Evolutionary conservation across 164 flowering plant species (phyloP).

Genomic region (Chloranthus sessilifolius): DNA sequence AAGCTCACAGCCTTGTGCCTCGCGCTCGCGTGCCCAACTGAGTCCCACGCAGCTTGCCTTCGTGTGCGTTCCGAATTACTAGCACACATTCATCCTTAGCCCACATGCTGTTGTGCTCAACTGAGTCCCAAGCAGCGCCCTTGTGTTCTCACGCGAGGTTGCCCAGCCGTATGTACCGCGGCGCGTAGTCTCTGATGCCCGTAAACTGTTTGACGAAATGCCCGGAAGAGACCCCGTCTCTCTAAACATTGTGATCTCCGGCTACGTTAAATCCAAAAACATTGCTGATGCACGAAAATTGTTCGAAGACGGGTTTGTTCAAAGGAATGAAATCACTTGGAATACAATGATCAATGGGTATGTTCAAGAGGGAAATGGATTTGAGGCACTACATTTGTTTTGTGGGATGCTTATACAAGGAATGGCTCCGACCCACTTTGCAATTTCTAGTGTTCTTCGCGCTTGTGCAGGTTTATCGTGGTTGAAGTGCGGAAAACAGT

Average conservation of each 20-base stretch:
- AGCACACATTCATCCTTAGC: too few species aligned
- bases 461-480: slow-evolving; percentile 8
- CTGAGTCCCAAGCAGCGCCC: too few species aligned
- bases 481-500: slow-evolving; percentile 10
- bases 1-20: too few species aligned
- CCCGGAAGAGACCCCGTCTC: slow-evolving; percentile 63
- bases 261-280: slow-evolving; percentile 61
- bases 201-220: slow-evolving; percentile 53
- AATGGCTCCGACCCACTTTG: slow-evolving; percentile 3
- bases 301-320: slow-evolving; percentile 25
- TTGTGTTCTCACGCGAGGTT: too few species aligned
- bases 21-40: too few species aligned
- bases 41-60: too few species aligned
- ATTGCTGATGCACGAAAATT: slow-evolving; percentile 37
- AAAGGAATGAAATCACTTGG: slow-evolving; percentile 12
- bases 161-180: too few species aligned
- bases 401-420: slow-evolving; percentile 3
- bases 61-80: too few species aligned
- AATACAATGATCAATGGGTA: slow-evolving; percentile 12
- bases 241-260: slow-evolving; percentile 86
- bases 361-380: slow-evolving; percentile 6
- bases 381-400: slow-evolving; percentile 5
- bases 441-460: slow-evolving; percentile 11
- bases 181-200: slow-evolving; percentile 42
- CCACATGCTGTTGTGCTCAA: too few species aligned